Percentiles rank a stretch among this genome's conserved stretches.
These are phyloP conservation scores for Saraca asoca DNA, from an alignment of 331 rosid species.

Conservation along the genomic window DNA sequence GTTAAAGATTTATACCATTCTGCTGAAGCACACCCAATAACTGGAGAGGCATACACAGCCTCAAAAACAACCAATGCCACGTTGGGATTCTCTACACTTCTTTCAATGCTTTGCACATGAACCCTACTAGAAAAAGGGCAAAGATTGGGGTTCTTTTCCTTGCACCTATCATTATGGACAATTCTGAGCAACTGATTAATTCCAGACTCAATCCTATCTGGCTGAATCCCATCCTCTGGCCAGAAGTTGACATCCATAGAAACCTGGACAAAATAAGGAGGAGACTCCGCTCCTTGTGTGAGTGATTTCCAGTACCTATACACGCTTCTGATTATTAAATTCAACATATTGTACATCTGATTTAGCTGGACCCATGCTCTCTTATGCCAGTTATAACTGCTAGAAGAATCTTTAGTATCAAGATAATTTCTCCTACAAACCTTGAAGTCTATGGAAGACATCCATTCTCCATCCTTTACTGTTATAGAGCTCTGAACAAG, in stretches of 20 bases:
- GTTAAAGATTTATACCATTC: constrained; percentile 82
- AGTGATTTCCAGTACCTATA: constrained; percentile 83
- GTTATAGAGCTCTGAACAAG: constrained; percentile 93
- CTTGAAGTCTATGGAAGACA: constrained; percentile 59
- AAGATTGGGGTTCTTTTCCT: constrained; percentile 52
- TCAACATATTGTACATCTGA: constrained; percentile 48
- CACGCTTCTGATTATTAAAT: constrained; percentile 57
- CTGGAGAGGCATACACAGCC: constrained; percentile 85
- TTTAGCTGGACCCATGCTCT: constrained; percentile 46
- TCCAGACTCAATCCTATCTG: constrained; percentile 91
- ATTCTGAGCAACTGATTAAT: constrained; percentile 76
- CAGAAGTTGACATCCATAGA: constrained; percentile 85
- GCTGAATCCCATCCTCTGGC: constrained; percentile 99
- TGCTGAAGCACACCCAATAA: constrained; percentile 57
- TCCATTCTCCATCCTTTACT: constrained; percentile 90
- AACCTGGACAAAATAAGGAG: constrained; percentile 95
- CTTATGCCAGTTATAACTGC: constrained; percentile 57
- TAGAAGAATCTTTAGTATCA: constrained; percentile 44
- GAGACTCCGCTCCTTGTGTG: constrained; percentile 87
- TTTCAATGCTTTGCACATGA: constrained; percentile 97
- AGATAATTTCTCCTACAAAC: constrained; percentile 49
- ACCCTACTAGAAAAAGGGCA: constrained; percentile 87
- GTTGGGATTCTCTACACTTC: constrained; percentile 68
- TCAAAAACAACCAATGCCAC: constrained; percentile 79
- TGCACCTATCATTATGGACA: constrained; percentile 72